Evolutionary conservation across 148 eudicot genomes (phyloP), one percentile per base, ranked within the genome.

Genomic region (Rhododendron kiyosumense): DNA sequence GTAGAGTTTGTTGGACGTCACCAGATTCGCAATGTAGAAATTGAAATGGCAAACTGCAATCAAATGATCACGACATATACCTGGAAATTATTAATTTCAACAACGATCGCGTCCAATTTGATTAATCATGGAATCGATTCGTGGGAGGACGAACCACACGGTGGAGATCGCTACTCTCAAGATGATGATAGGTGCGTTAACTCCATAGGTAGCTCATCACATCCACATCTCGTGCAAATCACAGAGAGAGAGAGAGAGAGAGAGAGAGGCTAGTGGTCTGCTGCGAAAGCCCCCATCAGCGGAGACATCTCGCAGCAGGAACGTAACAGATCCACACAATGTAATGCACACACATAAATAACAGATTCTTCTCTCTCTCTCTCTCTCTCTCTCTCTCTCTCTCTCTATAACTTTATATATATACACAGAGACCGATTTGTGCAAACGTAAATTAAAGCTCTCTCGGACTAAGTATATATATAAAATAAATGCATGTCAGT

Each of bases 231-330:
- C 24, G 12, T 76, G 49, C 28, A 30, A 69, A 69, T 63, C 26
- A 32, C n/a, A n/a, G n/a, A n/a, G 22, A 13, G 57, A 51, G 67
- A 52, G 45, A 81, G 20, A 80, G 32, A 51, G 45, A 80, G 32
- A 51, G 45, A 54, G 71, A 18, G 45, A 22, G 32, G 1, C 46
- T 52, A 28, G 67, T 34, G 8, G 43, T 81, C 46, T 34, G 83
- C 83, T 54, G 83, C 69, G 83, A 54, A 54, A 54, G 69, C 83
- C 61, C 46, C 67, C 5, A 81, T 8, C 67, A 34, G 36, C 22
- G 46, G 83, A 81, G 69, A 34, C 63, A 18, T 52, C 28, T 54
- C 69, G 83, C 83, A 54, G 69, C 83, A 81, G 83, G 34, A 81
- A 54, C 43, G 14, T 52, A 52, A 78, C 26, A 52, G 83, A 52